phyloP scores from a whole-genome alignment of 1,284 basidiomycete genomes.

The Tilletiopsis washingtonensis region DNA sequence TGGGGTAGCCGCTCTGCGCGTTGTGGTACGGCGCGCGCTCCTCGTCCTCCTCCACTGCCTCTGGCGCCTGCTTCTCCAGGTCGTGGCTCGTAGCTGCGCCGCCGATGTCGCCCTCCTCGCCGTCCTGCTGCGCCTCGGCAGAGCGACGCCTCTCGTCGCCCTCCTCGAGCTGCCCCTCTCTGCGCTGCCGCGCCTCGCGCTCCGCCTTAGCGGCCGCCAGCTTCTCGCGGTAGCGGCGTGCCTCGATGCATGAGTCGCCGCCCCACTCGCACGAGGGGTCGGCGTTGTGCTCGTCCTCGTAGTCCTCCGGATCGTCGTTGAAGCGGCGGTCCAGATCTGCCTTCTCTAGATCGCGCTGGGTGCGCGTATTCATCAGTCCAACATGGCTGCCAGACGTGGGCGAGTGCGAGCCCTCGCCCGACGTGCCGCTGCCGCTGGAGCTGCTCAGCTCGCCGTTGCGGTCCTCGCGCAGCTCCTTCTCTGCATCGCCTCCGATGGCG shows the following conservation, averaged over 20 bases:
- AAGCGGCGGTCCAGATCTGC: constrained; percentile 10
- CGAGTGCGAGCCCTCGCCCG: not conserved
- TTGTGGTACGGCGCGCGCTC: not conserved
- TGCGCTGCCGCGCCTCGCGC: constrained; percentile 3
- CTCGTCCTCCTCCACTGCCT: not conserved
- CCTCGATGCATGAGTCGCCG: constrained; percentile 40
- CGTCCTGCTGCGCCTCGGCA: too few species aligned
- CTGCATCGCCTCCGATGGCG: constrained; percentile 32
- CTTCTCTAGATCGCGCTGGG: constrained; percentile 30
- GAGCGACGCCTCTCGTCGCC: too few species aligned
- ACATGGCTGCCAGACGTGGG: too few species aligned
- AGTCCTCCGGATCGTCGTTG: constrained; percentile 1
- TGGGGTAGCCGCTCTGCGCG: constrained; percentile 19
- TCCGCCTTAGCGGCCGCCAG: constrained; percentile 13
- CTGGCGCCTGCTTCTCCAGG: constrained; percentile 1
- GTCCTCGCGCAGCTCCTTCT: constrained; percentile 23
- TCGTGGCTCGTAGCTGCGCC: constrained; percentile 7
- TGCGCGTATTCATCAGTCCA: constrained; percentile 21
- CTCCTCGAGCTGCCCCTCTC: constrained; percentile 9
- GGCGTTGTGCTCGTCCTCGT: constrained; percentile 18
- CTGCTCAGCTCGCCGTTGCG: constrained; percentile 14
- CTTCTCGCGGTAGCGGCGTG: constrained; percentile 23
- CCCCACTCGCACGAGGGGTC: constrained; percentile 37
- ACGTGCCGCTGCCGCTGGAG: constrained; percentile 6
- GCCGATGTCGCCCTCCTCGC: constrained; percentile 17